Evolutionary conservation across 176 grass and related monocot species (phyloP), one percentile per base, ranked within the genome.

Genomic region (Cymbopogon citratus): DNA sequence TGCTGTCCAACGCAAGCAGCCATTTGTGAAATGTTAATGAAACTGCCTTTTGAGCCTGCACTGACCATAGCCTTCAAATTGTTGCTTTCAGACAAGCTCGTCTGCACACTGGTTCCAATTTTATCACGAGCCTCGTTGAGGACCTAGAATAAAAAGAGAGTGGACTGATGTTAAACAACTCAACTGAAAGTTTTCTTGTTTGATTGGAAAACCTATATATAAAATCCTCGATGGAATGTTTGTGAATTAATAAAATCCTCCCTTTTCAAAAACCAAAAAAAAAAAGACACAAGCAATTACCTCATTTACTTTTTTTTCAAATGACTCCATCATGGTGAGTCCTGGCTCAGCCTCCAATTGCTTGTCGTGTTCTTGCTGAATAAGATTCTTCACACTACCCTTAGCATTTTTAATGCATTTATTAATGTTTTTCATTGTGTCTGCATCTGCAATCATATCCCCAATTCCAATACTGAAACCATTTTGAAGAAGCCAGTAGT

Each of bases 21-120:
- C 95, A 98, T 98, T 79, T 98, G 95, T 57, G 92, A 92, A 63
- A 98, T 98, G 69, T 98, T 98, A 67, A 94, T 98, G 83, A 94
- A 98, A 85, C 84, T 92, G 40, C 92, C 95, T 74, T 98, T 98
- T 24, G 92, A 98, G 16, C 95, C 90, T 60, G 95, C 88, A 63
- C 88, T 98, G 66, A 98, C 95, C 95, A 98, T 94, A 43, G 40
- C 40, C 40, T 43, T 43, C 40, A 43, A 12, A 43, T 43, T 43
- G 40, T 43, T 43, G 40, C 95, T 94, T 77, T 98, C 92, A 77
- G 95, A 98, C 64, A 98, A 94, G 48, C 88, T 94, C 68, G 92
- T 94, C 64, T 98, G 95, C 25, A 90, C 92, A 86, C 88, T 94
- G 46, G 90, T 92, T 39, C 95, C 92, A 40, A 90, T 90, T 81